Evolutionary conservation across 352 stramenopile species (phyloP).

Genomic region (Phytophthora melonis): DNA sequence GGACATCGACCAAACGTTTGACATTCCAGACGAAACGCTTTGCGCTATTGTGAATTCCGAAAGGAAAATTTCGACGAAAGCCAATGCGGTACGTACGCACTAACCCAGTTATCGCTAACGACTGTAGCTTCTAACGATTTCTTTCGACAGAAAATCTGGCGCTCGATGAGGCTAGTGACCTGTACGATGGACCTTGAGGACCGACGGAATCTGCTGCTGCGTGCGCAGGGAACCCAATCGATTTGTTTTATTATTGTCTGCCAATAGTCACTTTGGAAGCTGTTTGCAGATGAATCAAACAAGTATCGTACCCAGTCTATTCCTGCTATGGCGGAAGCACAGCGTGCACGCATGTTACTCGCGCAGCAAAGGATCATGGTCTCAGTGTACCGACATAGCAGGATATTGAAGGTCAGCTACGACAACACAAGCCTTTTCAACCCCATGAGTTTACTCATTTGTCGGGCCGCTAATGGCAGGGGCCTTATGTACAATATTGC

Average conservation of each 20-base stretch:
- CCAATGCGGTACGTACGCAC: background rate
- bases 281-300: background rate
- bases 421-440: background rate
- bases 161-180: background rate
- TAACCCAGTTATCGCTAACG: background rate
- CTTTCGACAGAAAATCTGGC: background rate
- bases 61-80: background rate
- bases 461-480: background rate
- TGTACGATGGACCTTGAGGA: background rate
- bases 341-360: background rate
- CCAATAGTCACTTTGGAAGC: background rate
- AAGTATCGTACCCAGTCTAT: background rate
- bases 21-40: too few species aligned
- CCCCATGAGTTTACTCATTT: background rate
- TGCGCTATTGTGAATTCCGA: background rate
- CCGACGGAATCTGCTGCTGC: too few species aligned
- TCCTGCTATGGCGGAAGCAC: background rate
- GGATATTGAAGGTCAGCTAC: background rate
- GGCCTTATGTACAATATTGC: background rate
- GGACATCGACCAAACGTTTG: background rate
- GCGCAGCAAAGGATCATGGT: background rate
- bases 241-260: background rate
- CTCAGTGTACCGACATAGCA: background rate
- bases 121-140: background rate
- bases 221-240: background rate